phyloP scores from a whole-genome alignment of 148 eudicot genomes.

The Mesembryanthemum crystallinum region DNA sequence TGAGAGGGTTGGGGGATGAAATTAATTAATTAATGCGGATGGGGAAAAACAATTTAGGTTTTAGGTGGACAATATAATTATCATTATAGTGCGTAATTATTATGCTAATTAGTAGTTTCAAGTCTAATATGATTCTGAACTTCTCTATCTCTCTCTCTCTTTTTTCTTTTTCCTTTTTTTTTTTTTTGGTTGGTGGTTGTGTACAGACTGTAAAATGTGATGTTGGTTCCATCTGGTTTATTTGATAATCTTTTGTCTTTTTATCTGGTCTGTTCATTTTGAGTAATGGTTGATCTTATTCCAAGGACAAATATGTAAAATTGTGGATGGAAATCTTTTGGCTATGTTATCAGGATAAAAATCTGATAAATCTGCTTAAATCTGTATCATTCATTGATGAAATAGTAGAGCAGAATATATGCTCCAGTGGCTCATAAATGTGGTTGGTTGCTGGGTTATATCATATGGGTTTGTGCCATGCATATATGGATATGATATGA shows the following conservation, averaged over 20 bases:
- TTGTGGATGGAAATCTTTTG: too few species aligned
- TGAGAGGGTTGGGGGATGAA: background rate
- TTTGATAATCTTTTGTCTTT: background rate
- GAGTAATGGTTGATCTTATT: background rate
- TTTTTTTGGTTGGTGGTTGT: background rate
- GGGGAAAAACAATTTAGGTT: background rate
- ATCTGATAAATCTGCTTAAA: too few species aligned
- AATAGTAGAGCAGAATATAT: too few species aligned
- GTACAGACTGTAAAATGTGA: conserved; percentile 19
- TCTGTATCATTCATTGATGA: too few species aligned
- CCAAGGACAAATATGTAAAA: too few species aligned
- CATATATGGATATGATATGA: too few species aligned
- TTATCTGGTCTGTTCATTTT: background rate
- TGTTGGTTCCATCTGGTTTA: conserved; percentile 3
- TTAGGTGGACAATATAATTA: conserved; percentile 9
- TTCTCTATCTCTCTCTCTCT: background rate
- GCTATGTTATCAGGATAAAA: too few species aligned
- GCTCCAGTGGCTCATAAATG: too few species aligned
- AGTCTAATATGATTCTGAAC: background rate
- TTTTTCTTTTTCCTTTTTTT: background rate
- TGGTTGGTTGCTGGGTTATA: too few species aligned
- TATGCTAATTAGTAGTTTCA: conserved; percentile 21
- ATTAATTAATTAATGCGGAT: background rate
- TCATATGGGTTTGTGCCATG: too few species aligned
- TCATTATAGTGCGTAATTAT: conserved; percentile 7